Conservation (phyloP, 2,329 filamentous ascomycete species). For the Knufia petricola region DNA sequence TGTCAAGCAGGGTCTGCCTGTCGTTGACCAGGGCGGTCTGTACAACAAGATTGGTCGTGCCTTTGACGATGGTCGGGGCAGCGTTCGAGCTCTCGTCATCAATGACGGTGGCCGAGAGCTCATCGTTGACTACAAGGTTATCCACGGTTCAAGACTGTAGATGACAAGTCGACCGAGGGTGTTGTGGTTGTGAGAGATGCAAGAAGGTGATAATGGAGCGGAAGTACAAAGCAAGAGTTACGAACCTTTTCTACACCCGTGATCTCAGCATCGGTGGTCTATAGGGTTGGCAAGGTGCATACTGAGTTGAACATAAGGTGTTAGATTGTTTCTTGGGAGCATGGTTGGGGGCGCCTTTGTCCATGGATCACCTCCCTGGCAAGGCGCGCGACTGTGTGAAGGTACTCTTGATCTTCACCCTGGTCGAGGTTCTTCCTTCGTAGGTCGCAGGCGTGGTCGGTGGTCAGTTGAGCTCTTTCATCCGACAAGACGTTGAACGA, state of each 20-base stretch:
- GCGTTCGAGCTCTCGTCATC: conserved; percentile 90
- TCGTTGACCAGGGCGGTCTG: conserved; percentile 91
- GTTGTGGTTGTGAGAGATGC: conserved; percentile 6
- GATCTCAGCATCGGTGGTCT: not conserved
- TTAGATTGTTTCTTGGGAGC: not conserved
- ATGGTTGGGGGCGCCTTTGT: not conserved
- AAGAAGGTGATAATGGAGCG: conserved; percentile 5
- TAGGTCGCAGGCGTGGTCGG: not conserved
- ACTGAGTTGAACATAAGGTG: not conserved
- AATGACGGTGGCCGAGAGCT: conserved; percentile 88
- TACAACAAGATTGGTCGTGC: conserved; percentile 69
- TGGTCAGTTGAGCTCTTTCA: conserved; percentile 4
- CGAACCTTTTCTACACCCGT: conserved; percentile 3
- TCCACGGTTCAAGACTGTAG: conserved; percentile 66
- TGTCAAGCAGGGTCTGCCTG: conserved; percentile 91
- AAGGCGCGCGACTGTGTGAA: not conserved
- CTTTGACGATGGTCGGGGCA: conserved; percentile 87
- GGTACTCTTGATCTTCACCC: not conserved
- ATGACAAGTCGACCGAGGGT: not conserved
- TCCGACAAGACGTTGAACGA: conserved; percentile 5
- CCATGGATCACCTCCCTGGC: not conserved
- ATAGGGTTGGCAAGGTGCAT: not conserved
- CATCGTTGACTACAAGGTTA: conserved; percentile 97
- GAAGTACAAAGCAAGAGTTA: conserved; percentile 1
- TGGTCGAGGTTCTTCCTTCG: not conserved